Conservation (phyloP, 257 asterid species). For the Gynochthodes officinalis region DNA sequence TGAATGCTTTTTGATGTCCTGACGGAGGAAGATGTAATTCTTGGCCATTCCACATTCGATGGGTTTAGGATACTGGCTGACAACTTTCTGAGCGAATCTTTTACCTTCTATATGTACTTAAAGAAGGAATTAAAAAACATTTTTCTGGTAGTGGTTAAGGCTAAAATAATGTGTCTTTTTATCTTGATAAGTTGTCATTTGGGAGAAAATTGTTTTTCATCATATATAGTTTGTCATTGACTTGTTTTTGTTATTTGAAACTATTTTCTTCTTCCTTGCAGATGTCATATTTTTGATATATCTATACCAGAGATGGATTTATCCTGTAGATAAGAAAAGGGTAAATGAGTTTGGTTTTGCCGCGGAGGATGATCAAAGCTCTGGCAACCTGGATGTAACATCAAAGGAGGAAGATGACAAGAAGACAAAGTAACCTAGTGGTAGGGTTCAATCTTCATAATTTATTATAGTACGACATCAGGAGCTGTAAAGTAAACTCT, state of each 20-base stretch:
- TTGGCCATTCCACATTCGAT: too few species aligned
- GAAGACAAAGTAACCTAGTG: conserved; percentile 67
- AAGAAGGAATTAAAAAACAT: too few species aligned
- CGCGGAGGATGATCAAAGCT: conserved; percentile 65
- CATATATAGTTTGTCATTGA: not conserved
- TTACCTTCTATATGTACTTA: too few species aligned
- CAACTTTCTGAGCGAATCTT: too few species aligned
- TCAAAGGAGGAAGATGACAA: conserved; percentile 61
- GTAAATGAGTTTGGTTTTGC: conserved; percentile 91
- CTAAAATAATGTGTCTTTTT: not conserved
- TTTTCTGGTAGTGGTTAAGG: not conserved
- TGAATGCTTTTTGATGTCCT: too few species aligned
- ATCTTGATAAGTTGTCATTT: not conserved
- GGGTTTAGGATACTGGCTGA: too few species aligned
- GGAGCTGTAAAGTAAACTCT: conserved; percentile 4
- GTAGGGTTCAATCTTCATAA: conserved; percentile 5
- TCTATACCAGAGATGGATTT: conserved; percentile 80
- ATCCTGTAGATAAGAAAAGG: conserved; percentile 91
- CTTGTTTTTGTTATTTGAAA: not conserved
- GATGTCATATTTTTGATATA: conserved; percentile 88
- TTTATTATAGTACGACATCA: not conserved
- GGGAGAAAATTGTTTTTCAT: not conserved
- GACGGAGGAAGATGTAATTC: too few species aligned
- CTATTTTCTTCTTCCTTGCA: conserved; percentile 33
- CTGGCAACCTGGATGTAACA: conserved; percentile 30